These are phyloP conservation scores for Candida morakotiae DNA, from an alignment of 805 yeast genomes.

Conservation along the genomic window DNA sequence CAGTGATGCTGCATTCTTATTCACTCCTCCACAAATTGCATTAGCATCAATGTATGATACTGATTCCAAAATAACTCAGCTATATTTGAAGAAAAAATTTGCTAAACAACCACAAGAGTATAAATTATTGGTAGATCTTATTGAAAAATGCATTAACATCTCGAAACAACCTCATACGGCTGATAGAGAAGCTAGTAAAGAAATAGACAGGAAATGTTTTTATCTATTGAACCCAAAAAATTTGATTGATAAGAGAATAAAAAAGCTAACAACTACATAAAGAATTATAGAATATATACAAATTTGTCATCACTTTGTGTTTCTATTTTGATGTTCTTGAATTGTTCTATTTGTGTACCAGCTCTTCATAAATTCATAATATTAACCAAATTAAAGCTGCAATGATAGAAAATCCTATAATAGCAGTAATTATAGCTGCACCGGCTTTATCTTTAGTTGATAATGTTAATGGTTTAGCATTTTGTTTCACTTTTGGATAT, in stretches of 20 bases:
- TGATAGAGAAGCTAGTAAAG: conserved; percentile 56
- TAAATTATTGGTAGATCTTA: conserved; percentile 12
- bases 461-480: conserved; percentile 38
- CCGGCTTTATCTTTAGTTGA: conserved; percentile 71
- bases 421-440: conserved; percentile 82
- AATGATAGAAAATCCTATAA: conserved; percentile 46
- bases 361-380: too few relatives aligned
- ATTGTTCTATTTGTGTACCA: too few relatives aligned
- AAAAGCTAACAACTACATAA: conserved; percentile 14
- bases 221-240: conserved; percentile 58
- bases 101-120: conserved; percentile 15
- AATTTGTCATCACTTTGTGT: too few relatives aligned
- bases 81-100: conserved; percentile 66
- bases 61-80: conserved; percentile 59
- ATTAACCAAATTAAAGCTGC: conserved; percentile 43
- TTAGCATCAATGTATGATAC: conserved; percentile 73
- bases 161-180: conserved; percentile 44
- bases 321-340: too few relatives aligned
- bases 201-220: conserved; percentile 60
- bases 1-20: conserved; percentile 73
- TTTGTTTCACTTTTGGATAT: conserved; percentile 33
- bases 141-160: conserved; percentile 45
- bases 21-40: conserved; percentile 94
- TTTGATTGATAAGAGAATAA: conserved; percentile 42
- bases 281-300: too few relatives aligned